Conservation (phyloP, 2,329 filamentous ascomycete species). For the Dactylonectria estremocensis region DNA sequence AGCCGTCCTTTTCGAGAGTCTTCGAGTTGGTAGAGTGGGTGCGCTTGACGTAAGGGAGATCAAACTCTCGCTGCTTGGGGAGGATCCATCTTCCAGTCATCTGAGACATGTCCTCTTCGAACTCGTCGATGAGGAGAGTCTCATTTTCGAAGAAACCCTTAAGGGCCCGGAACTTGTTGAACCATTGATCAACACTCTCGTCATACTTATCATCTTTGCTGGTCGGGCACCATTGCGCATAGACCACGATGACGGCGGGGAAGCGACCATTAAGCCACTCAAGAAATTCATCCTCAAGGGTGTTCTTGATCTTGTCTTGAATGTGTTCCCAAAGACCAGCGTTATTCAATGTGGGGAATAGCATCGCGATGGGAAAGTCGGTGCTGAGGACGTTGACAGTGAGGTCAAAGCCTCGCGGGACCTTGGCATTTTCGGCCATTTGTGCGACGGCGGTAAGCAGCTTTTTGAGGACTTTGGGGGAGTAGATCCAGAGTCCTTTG, state of each 20-base stretch:
- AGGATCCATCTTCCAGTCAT: constrained; percentile 64
- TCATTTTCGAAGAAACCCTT: constrained; percentile 46
- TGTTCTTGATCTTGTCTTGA: constrained; percentile 54
- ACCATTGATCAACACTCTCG: constrained; percentile 53
- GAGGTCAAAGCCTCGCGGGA: constrained; percentile 63
- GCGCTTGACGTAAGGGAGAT: constrained; percentile 64
- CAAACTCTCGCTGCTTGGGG: constrained; percentile 61
- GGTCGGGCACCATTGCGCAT: constrained; percentile 65
- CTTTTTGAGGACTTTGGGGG: constrained; percentile 54
- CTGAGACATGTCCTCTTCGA: constrained; percentile 61
- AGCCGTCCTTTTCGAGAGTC: constrained; percentile 56
- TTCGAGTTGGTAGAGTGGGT: constrained; percentile 61
- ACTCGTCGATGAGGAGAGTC: constrained; percentile 48
- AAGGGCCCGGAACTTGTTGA: constrained; percentile 57
- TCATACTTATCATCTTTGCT: constrained; percentile 54
- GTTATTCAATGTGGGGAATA: constrained; percentile 55
- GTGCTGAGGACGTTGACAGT: constrained; percentile 63
- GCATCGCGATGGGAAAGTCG: constrained; percentile 53
- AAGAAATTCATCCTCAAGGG: constrained; percentile 55
- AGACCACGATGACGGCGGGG: constrained; percentile 61
- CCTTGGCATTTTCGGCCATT: constrained; percentile 60
- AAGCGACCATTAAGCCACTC: constrained; percentile 55
- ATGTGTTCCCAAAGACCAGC: constrained; percentile 40
- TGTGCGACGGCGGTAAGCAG: constrained; percentile 58
- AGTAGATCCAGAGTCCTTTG: constrained; percentile 60